Base-by-base conservation (phyloP, 306 rosid genomes). In the Cicer cuneatum region DNA sequence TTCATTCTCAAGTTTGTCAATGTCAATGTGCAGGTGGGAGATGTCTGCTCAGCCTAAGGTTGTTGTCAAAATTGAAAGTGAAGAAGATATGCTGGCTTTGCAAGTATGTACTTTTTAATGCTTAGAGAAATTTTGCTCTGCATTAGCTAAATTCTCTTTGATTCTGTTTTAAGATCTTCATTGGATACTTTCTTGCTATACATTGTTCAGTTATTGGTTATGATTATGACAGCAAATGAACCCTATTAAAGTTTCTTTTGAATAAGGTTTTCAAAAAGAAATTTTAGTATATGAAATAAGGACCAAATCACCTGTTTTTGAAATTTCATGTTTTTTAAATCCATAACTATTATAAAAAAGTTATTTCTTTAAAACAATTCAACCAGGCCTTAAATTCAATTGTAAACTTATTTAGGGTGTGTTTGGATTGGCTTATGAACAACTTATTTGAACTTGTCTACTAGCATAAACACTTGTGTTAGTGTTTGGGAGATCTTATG, bases 11-110 rank as follows among this genome's bases (percentile, higher is more conserved):
- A 41, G 78, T 18, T 77, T 52, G 42, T 11, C 35, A 14, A 10
- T 18, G 11, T 79, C 24, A 37, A 81, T 80, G 45, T 75, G 82
- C 87, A 94, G 98, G 82, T 93, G 94, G 98, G 98, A 94, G 90
- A 90, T 87, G 97, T 89, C 91, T 39, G 97, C 90, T 0, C 98
- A 94, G 72, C 98, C 98, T 9, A 94, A 94, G 87, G 97, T 94
- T 62, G 98, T 94, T 64, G 86, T 94, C 47, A 94, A 94, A 85
- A 90, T 90, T 56, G 98, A 94, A 80, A 84, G 91, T 54, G 98
- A 94, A 88, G 93, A 88, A 74, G 96, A 91, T 76, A 90, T 94
- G 94, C 85, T 94, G 56, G 83, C 85, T 73, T 82, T 93, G 87
- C 98, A 93, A 80, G 97, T 91, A 35, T 83, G 88, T 67, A 45